A percentile compares a stretch with the other conserved stretches of the same genome.
Evolutionary conservation across 2,329 filamentous ascomycete species (phyloP).

Genomic region (Aspergillus spinulosporus): DNA sequence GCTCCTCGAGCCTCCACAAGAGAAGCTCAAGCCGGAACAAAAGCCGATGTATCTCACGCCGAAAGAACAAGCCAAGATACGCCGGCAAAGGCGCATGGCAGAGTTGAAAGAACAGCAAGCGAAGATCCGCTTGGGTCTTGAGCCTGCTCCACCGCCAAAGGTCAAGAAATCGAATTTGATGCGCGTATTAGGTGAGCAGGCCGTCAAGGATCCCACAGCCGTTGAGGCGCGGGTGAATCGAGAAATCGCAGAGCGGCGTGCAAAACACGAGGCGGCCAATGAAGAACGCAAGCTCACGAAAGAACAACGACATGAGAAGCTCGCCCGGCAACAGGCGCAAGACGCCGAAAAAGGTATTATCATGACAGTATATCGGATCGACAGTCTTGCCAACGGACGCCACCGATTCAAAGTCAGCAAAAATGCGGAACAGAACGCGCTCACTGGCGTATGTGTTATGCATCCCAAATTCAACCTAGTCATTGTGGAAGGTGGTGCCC

Average conservation of each 20-base stretch:
- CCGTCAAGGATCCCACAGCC: conserved; percentile 93
- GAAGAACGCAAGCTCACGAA: conserved; percentile 84
- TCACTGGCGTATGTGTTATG: conserved; percentile 90
- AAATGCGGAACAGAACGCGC: conserved; percentile 83
- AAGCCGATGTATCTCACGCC: conserved; percentile 92
- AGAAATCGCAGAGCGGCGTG: conserved; percentile 83
- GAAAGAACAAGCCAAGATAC: conserved; percentile 87
- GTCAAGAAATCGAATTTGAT: conserved; percentile 98
- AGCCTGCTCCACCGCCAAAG: conserved; percentile 88
- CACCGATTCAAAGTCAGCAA: conserved; percentile 91
- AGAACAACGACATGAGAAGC: conserved; percentile 81
- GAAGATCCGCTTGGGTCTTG: conserved; percentile 87
- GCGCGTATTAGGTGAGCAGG: conserved; percentile 89
- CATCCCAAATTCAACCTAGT: conserved; percentile 86
- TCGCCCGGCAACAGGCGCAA: conserved; percentile 77
- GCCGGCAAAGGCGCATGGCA: conserved; percentile 84
- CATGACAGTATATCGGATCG: conserved; percentile 84
- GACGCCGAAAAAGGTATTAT: conserved; percentile 85
- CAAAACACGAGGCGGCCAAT: conserved; percentile 75
- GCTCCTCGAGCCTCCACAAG: conserved; percentile 84
- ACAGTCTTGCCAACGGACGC: conserved; percentile 84
- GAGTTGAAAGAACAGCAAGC: conserved; percentile 95
- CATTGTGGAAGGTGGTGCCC: conserved; percentile 84
- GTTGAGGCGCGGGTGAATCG: conserved; percentile 92
- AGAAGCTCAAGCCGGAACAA: conserved; percentile 72